Conservation (phyloP, 2,329 filamentous ascomycete species). For the Corniculantispora saksenae region DNA sequence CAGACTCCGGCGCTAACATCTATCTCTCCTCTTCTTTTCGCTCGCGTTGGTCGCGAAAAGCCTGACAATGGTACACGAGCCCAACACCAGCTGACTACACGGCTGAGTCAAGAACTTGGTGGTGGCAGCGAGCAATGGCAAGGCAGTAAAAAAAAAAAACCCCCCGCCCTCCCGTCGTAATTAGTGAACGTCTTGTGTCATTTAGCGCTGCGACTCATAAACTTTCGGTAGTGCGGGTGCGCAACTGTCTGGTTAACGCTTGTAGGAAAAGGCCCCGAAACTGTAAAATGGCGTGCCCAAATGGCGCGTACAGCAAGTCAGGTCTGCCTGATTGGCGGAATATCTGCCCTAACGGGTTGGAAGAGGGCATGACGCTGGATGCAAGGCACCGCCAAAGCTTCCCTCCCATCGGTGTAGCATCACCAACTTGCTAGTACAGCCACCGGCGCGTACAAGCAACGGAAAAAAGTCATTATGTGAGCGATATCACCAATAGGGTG, state of each 20-base stretch:
- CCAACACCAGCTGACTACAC: not conserved
- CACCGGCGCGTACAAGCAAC: not conserved
- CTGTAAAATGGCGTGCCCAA: not conserved
- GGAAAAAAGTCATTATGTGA: not conserved
- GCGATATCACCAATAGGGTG: not conserved
- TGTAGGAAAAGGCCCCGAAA: not conserved
- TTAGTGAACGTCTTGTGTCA: no score
- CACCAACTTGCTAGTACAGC: not conserved
- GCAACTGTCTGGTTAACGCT: not conserved
- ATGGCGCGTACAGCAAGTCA: not conserved
- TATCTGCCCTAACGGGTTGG: not conserved
- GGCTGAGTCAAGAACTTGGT: not conserved
- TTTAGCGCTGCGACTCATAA: not conserved
- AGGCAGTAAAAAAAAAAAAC: no score
- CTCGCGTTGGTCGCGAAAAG: conserved; percentile 2
- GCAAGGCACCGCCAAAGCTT: no score
- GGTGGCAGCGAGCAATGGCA: no score
- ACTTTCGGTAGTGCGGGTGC: not conserved
- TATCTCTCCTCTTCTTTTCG: no score
- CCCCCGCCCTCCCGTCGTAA: no score
- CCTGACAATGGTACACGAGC: not conserved
- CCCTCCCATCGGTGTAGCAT: not conserved
- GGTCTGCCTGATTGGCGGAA: not conserved
- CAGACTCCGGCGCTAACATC: not conserved
- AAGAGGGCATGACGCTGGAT: no score